Evolutionary conservation across 164 flowering plant species (phyloP), one percentile per base, ranked within the genome.

Genomic region (Echeveria elegans): DNA sequence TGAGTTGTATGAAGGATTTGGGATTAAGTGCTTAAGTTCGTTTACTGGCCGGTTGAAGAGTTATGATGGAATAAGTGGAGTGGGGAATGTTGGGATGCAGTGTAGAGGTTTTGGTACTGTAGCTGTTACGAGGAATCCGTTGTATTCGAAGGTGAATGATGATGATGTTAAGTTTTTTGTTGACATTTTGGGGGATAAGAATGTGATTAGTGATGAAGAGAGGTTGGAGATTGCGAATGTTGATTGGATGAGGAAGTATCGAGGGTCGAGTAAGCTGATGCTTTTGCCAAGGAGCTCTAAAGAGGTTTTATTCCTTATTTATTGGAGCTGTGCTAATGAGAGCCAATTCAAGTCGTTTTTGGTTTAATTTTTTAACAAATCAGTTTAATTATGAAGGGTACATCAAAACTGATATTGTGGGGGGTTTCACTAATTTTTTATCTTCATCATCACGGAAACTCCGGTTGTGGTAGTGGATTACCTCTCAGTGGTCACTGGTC

Each of bases 161-260:
- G 88, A 88, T 53, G 93, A 94, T 70, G 64, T 90, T 15, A 75
- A 61, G 67, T 72, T 79, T 71, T 94, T 94, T 70, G 81, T 82
- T 73, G 78, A 75, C 31, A 69, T 85, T 37, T 64, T 94, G 40
- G 97, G 97, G 26, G 92, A 85, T 63, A 90, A 82, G 67, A 87
- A 78, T 83, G 98, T 90, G 16, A 73, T 90, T 72, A 81, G 86
- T 73, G 98, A 90, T 69, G 87, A 82, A 72, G 96, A 88, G 45
- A 74, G 72, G 71, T 76, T 90, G 71, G 58, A 68, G 60, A 65
- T 73, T 73, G 96, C 95, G 34, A 94, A 94, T 74, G 75, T 75
- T 9, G 97, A 89, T 86, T 94, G 98, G 96, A 84, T 89, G 97
- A 65, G 73, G 23, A 90, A 94, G 70, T 86, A 84, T 72, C 82